These are phyloP conservation scores for Pyrus hybrid DNA, from an alignment of 331 rosid species.

Conservation along the genomic window DNA sequence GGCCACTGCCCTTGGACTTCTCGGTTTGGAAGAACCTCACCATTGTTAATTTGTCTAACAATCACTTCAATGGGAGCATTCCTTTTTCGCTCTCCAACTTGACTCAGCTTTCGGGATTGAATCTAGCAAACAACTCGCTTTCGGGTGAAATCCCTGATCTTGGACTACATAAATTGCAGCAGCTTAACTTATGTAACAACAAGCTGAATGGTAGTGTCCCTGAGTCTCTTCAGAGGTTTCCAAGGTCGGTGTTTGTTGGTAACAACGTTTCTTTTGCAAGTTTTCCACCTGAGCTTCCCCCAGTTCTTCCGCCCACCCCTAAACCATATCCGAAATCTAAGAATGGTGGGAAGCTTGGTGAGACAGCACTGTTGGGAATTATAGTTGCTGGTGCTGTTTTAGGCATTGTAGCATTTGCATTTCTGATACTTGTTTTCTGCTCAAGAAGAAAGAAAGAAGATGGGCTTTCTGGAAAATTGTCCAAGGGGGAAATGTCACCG, in stretches of 20 bases:
- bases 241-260: slow-evolving; percentile 48
- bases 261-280: slow-evolving; percentile 42
- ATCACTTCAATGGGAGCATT: slow-evolving; percentile 51
- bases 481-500: slow-evolving; percentile 75
- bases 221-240: slow-evolving; percentile 51
- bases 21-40: slow-evolving; percentile 69
- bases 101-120: slow-evolving; percentile 42
- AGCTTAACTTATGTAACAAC: slow-evolving; percentile 46
- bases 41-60: slow-evolving; percentile 51
- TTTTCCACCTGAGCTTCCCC: slow-evolving; percentile 22
- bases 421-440: slow-evolving; percentile 44
- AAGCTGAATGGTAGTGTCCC: slow-evolving; percentile 54
- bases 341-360: slow-evolving; percentile 38
- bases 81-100: slow-evolving; percentile 50
- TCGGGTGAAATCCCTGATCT: slow-evolving; percentile 67
- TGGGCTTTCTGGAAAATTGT: slow-evolving; percentile 41
- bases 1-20: slow-evolving; percentile 57
- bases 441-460: slow-evolving; percentile 36
- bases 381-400: slow-evolving; percentile 42
- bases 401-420: slow-evolving; percentile 42
- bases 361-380: slow-evolving; percentile 47
- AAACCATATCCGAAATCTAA: slow-evolving; percentile 17
- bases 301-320: slow-evolving; percentile 25
- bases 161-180: slow-evolving; percentile 26
- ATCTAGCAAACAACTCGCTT: slow-evolving; percentile 63